These are phyloP conservation scores for Annulohypoxylon moriforme DNA, from an alignment of 495 filamentous ascomycete genomes.

Conservation along the genomic window DNA sequence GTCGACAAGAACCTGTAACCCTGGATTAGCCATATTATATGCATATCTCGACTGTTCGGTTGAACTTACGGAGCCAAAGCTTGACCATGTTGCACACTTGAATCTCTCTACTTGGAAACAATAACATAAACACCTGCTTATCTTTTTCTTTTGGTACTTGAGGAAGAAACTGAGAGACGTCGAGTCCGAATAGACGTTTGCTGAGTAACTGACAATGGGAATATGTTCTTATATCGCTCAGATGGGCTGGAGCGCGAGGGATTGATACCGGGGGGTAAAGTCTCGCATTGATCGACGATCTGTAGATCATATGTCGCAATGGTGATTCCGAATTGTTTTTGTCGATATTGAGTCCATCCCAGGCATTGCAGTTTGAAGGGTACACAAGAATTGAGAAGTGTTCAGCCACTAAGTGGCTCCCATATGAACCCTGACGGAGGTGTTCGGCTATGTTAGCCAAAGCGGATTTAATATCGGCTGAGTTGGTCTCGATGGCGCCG, in stretches of 20 bases:
- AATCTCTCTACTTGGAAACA: constrained; percentile 38
- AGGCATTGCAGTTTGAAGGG: constrained; percentile 53
- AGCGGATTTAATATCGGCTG: constrained; percentile 22
- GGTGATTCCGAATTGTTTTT: constrained; percentile 36
- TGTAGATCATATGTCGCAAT: constrained; percentile 54
- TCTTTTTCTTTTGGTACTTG: constrained; percentile 34
- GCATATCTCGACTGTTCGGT: background rate
- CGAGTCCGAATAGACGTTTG: constrained; percentile 30
- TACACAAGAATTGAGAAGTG: constrained; percentile 56
- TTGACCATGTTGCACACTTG: constrained; percentile 45
- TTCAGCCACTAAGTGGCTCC: constrained; percentile 45
- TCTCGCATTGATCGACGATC: constrained; percentile 30
- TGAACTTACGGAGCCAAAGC: constrained; percentile 48
- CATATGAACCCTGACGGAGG: constrained; percentile 48
- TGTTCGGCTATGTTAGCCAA: constrained; percentile 48
- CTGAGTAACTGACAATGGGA: constrained; percentile 28
- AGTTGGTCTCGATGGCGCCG: constrained; percentile 31
- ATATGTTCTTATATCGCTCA: constrained; percentile 15
- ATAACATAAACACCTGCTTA: constrained; percentile 46
- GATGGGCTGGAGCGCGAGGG: constrained; percentile 21
- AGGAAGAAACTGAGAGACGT: constrained; percentile 38
- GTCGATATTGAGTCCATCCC: constrained; percentile 46
- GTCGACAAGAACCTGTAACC: constrained; percentile 39
- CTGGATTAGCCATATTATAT: constrained; percentile 23
- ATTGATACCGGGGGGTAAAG: constrained; percentile 35